Conservation (phyloP, 768 basidiomycete genomes). For the Tricholoma matsutake region DNA sequence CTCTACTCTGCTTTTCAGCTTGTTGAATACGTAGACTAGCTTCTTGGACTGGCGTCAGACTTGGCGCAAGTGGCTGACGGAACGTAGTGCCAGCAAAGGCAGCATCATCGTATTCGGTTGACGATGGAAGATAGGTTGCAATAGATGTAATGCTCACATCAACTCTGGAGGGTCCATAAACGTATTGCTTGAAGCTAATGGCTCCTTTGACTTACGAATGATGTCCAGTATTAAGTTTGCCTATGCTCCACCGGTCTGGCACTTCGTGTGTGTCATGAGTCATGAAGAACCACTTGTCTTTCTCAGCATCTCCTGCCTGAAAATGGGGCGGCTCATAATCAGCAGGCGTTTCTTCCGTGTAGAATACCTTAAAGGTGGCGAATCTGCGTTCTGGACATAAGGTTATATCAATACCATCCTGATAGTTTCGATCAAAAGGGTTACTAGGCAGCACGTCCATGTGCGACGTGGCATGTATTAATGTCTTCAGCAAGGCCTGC, state of each 20-base stretch:
- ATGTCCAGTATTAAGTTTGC: conserved; percentile 66
- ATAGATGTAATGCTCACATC: conserved; percentile 72
- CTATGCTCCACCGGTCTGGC: conserved; percentile 71
- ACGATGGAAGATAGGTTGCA: conserved; percentile 67
- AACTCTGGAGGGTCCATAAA: conserved; percentile 41
- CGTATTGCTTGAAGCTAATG: background rate
- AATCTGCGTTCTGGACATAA: conserved; percentile 61
- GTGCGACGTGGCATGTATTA: conserved; percentile 74
- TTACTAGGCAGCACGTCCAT: conserved; percentile 79
- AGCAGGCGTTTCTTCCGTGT: conserved; percentile 72
- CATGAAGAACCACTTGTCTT: conserved; percentile 77
- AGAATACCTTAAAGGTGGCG: conserved; percentile 88
- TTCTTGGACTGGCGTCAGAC: conserved; percentile 58
- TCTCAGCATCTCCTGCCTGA: conserved; percentile 63
- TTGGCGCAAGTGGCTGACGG: conserved; percentile 26
- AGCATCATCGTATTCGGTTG: conserved; percentile 54
- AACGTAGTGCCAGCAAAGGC: conserved; percentile 49
- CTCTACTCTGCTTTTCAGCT: conserved; percentile 55
- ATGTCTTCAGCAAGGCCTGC: conserved; percentile 71
- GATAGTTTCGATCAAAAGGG: conserved; percentile 19
- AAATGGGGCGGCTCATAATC: conserved; percentile 88
- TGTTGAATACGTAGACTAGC: conserved; percentile 50
- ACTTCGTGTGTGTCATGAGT: conserved; percentile 71
- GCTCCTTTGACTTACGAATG: conserved; percentile 51
- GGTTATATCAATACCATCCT: background rate